Evolutionary conservation across 768 basidiomycete species (phyloP).

Genomic region (Mycena vulgaris): DNA sequence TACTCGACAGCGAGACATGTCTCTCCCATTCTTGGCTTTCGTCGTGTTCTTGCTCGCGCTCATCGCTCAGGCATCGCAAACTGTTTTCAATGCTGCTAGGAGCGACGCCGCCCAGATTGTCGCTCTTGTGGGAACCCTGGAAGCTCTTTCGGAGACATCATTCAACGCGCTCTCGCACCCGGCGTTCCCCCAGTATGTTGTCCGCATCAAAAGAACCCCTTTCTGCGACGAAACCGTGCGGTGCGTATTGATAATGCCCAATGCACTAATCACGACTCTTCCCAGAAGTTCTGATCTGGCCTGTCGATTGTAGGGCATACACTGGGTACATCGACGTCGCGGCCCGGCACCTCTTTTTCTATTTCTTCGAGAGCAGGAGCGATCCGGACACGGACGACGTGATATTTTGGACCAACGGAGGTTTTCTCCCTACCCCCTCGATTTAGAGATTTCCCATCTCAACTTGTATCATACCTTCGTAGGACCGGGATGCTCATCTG

Average conservation of each 20-base stretch:
- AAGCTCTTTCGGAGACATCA: background rate
- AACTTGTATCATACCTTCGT: background rate
- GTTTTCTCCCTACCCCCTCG: slow-evolving; percentile 36
- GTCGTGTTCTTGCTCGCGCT: no score
- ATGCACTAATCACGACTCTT: no score
- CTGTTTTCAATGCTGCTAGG: no score
- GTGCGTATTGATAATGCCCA: background rate
- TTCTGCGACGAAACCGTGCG: background rate
- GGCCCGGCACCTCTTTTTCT: slow-evolving; percentile 66
- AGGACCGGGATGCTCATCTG: slow-evolving; percentile 9
- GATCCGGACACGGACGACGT: slow-evolving; percentile 61
- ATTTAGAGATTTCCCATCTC: no score
- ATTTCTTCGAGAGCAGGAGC: slow-evolving; percentile 69
- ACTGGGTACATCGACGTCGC: slow-evolving; percentile 66
- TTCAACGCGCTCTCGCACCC: background rate
- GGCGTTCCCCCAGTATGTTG: background rate
- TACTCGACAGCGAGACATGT: no score
- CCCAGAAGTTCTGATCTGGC: no score
- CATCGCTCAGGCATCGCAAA: no score
- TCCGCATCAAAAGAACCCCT: background rate
- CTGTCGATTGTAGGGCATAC: slow-evolving; percentile 51
- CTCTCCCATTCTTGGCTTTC: no score
- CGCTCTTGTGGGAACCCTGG: background rate
- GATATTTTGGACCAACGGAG: slow-evolving; percentile 67
- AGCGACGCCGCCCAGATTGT: no score